These are phyloP conservation scores for Globisporangium cylindrosporum DNA, from an alignment of 352 stramenopile genomes.

Conservation along the genomic window DNA sequence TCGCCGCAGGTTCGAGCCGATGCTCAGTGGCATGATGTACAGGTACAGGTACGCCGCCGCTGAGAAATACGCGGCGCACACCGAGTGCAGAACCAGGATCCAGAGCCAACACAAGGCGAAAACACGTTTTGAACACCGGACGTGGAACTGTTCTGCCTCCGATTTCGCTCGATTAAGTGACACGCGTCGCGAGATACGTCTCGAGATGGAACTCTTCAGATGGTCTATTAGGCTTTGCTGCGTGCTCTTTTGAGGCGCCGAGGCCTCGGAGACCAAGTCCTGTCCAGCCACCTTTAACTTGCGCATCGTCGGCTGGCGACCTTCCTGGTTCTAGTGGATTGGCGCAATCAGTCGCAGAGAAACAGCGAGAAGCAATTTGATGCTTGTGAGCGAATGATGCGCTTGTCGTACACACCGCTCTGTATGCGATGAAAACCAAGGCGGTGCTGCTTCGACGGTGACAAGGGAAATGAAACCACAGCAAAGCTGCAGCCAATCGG, in stretches of 20 bases:
- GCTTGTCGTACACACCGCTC: not conserved
- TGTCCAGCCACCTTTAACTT: not conserved
- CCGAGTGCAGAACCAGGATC: conserved; percentile 7
- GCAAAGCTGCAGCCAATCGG: not conserved
- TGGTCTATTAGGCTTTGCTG: not conserved
- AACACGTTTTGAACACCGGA: conserved; percentile 3
- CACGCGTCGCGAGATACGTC: not conserved
- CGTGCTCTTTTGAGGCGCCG: not conserved
- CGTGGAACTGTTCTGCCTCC: conserved; percentile 13
- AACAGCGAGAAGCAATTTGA: too few relatives aligned
- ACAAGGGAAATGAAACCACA: not conserved
- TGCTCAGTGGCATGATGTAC: conserved; percentile 19
- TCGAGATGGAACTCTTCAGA: not conserved
- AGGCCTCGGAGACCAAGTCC: not conserved
- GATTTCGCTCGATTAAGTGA: not conserved
- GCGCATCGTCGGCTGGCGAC: not conserved
- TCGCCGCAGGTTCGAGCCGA: conserved; percentile 17
- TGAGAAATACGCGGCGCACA: conserved; percentile 18
- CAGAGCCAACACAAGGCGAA: conserved; percentile 17
- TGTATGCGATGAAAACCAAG: not conserved
- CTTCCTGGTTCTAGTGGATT: not conserved
- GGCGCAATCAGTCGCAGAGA: too few relatives aligned
- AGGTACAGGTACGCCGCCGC: conserved; percentile 17
- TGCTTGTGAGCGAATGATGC: too few relatives aligned
- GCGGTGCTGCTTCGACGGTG: not conserved